These are phyloP conservation scores for Oryza coarctata DNA, from an alignment of 176 grass and related monocot species.

Conservation along the genomic window DNA sequence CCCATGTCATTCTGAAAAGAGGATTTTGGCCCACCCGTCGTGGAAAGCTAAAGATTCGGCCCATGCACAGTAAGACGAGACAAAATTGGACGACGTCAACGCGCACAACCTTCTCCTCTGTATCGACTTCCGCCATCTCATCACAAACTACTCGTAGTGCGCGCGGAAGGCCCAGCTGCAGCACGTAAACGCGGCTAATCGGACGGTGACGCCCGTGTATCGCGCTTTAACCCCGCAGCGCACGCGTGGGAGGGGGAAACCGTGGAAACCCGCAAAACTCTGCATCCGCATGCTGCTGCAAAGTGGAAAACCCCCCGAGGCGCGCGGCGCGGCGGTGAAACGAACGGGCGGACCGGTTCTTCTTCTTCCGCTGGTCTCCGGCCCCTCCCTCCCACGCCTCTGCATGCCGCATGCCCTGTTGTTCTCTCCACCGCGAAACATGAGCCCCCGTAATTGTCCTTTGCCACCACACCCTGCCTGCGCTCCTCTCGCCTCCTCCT, in stretches of 20 bases:
- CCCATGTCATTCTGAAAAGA: too few relatives aligned
- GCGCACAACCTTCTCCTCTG: too few relatives aligned
- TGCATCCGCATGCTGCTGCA: not conserved
- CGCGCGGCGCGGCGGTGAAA: not conserved
- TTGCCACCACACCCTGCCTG: not conserved
- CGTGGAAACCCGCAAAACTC: not conserved
- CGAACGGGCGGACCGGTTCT: constrained; percentile 12
- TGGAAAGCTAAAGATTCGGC: too few relatives aligned
- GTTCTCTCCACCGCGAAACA: constrained; percentile 28
- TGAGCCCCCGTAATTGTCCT: not conserved
- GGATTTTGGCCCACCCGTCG: too few relatives aligned
- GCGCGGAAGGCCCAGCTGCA: too few relatives aligned
- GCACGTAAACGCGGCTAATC: too few relatives aligned
- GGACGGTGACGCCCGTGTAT: too few relatives aligned
- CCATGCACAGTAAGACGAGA: too few relatives aligned
- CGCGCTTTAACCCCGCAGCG: too few relatives aligned
- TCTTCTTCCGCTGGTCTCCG: constrained; percentile 18
- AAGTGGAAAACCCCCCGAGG: not conserved
- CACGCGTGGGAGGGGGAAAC: not conserved
- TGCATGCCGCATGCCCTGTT: constrained; percentile 17
- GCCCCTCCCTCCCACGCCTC: not conserved
- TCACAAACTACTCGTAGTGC: too few relatives aligned
- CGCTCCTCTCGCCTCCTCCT: not conserved
- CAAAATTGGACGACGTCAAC: too few relatives aligned
- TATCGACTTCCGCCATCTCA: too few relatives aligned